Percentiles rank a stretch among this genome's conserved stretches.
Evolutionary conservation across 352 stramenopile species (phyloP).

Genomic region (Sclerospora graminicola): DNA sequence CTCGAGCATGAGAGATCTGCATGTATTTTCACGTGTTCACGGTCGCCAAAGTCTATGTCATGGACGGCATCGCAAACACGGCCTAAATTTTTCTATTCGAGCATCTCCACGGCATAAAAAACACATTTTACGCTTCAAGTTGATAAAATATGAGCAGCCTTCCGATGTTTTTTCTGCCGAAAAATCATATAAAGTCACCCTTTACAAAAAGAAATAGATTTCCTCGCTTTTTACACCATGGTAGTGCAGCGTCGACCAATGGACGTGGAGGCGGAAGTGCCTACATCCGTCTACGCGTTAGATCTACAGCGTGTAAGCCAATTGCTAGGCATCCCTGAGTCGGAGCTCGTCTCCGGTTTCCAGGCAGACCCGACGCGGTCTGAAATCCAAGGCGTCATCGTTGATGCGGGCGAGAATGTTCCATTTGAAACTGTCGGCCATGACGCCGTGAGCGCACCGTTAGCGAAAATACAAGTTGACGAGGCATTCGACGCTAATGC

Average conservation of each 20-base stretch:
- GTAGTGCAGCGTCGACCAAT: constrained; percentile 37
- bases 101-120: no score
- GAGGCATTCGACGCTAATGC: background rate
- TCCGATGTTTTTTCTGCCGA: no score
- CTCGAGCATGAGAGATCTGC: no score
- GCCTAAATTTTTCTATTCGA: no score
- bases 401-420: constrained; percentile 63
- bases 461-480: constrained; percentile 9
- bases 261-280: constrained; percentile 47
- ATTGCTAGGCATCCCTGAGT: constrained; percentile 36
- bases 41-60: no score
- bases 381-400: constrained; percentile 70
- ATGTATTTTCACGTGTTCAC: no score
- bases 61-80: no score
- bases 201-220: no score
- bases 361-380: constrained; percentile 40
- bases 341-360: constrained; percentile 44
- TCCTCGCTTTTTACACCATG: no score
- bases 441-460: constrained; percentile 9
- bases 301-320: constrained; percentile 41
- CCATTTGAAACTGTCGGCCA: constrained; percentile 60
- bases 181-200: no score
- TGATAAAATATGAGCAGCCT: no score
- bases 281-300: constrained; percentile 43
- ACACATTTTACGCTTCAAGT: no score